Base-by-base conservation (phyloP, 805 yeast genomes). In the Myxozyma sirexii region DNA sequence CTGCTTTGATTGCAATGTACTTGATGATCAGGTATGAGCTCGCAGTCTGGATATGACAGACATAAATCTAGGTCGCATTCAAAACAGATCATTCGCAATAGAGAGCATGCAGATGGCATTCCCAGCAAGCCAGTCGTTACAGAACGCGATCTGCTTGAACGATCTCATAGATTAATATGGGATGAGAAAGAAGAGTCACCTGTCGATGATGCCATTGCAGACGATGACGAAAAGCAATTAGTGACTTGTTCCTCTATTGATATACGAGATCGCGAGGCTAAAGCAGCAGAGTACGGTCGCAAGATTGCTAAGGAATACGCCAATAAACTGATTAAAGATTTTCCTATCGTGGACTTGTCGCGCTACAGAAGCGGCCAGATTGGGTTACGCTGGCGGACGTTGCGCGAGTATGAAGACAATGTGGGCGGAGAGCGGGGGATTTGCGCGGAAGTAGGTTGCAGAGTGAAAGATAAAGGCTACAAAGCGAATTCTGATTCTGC, bases 331-430 rank as follows among this genome's bases (percentile, higher is more conserved):
- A 49, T 59, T 21, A 54, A 56, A 33, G 63, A 59, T 29, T 56
- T 47, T 33, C 63, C 63, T 15, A 37, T 59, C 10, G 33, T 59
- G 3, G 60, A 59, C 29, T 39, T 59, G 7, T 59, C 63, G 27
- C 51, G 51, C 21, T 59, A 59, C 45, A 49, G 50, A 41, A 41
- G 43, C 15, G 63, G 63, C 17, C 41, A 50, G 13, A 44, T 59
- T 29, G 63, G 56, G 8, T 35, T 59, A 23, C 46, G 63, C 45
- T 59, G 63, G 63, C 49, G 63, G 15, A 59, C 57, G 15, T 15
- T 59, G 33, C 33, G 41, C 10, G 63, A 59, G 27, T 59, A 38
- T 51, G 48, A 45, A 21, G 45, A 38, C 10, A 56, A 56, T 41
- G 56, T 48, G 17, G 63, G 63, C 1, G 60, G 63, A 0, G 50